These are phyloP conservation scores for Xylaria sp. DNA, from an alignment of 2,329 filamentous ascomycete genomes.

Conservation along the genomic window DNA sequence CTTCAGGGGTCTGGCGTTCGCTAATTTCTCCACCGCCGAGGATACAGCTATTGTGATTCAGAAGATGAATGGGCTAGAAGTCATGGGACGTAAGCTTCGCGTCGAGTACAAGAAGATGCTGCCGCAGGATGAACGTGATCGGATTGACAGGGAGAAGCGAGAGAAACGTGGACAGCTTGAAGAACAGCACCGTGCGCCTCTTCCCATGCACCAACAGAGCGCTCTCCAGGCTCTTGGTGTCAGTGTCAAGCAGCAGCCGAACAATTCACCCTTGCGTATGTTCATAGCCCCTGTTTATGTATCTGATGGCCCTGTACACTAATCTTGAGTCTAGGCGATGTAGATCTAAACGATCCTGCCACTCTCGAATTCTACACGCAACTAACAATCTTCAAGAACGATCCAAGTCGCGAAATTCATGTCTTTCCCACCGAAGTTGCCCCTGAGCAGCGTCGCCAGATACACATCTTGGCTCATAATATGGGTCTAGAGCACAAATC, in stretches of 20 bases:
- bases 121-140: conserved; percentile 89
- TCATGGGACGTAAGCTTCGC: conserved; percentile 91
- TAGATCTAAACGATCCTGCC: conserved; percentile 91
- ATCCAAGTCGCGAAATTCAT: conserved; percentile 78
- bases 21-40: conserved; percentile 95
- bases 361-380: conserved; percentile 91
- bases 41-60: conserved; percentile 95
- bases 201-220: conserved; percentile 79
- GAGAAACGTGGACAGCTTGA: conserved; percentile 95
- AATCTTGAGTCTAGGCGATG: conserved; percentile 60
- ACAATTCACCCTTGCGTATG: conserved; percentile 61
- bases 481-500: conserved; percentile 93
- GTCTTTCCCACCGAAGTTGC: conserved; percentile 85
- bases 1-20: conserved; percentile 94
- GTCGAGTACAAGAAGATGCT: conserved; percentile 99
- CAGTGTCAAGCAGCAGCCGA: conserved; percentile 71
- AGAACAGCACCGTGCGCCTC: conserved; percentile 87
- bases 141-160: conserved; percentile 96
- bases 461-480: conserved; percentile 94
- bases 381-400: conserved; percentile 87
- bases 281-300: conserved; percentile 24
- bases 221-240: conserved; percentile 83
- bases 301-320: conserved; percentile 24
- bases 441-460: conserved; percentile 85
- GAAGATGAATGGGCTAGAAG: conserved; percentile 92